Base-by-base conservation (phyloP, 2,329 filamentous ascomycete species). In the Phyllosticta citrichinensis region DNA sequence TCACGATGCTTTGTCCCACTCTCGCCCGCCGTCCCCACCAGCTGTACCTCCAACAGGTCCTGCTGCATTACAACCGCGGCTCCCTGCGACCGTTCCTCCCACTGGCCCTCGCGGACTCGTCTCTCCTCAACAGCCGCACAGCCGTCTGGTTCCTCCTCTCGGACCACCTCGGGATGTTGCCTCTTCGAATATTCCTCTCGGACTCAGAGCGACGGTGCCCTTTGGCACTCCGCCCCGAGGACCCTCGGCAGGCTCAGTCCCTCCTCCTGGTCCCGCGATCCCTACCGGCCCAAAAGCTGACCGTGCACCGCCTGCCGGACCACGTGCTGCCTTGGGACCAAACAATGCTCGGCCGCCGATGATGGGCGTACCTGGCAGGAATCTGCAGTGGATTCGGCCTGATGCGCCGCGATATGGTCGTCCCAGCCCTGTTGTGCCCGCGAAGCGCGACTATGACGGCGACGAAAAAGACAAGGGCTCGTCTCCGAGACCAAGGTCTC, bases 361-460 rank as follows among this genome's bases (percentile, higher is more conserved):
- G 62, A 56, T 56, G 52, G 70, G 67, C 22, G 67, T 67, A 14
- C 67, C 67, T 9, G 69, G 68, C 9, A 74, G 73, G 55, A 75
- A 71, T 40, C 70, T 70, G 63, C 76, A 78, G 66, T 78, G 75
- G 75, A 72, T 75, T 25, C 68, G 75, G 25, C 76, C 76, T 58
- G 75, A 61, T 68, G 70, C 33, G 55, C 66, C 19, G 24, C 69
- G 54, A 69, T 67, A 63, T 30, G 55, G 55, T 9, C 30, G 55
- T 19, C 61, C 54, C 53, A 50, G 47, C 5, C 55, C 40, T 20
- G 52, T 66, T 5, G 66, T 79, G 4, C 77, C 77, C 12, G 73
- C 73, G 0, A 80, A 80, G 64, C 71, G 78, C 30, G 78, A 80
- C 62, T 69, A 70, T 35, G 70, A 72, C 20, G 70, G 68, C 10